Conservation (phyloP, 2,329 filamentous ascomycete genomes). For the Claviceps quebecensis region DNA sequence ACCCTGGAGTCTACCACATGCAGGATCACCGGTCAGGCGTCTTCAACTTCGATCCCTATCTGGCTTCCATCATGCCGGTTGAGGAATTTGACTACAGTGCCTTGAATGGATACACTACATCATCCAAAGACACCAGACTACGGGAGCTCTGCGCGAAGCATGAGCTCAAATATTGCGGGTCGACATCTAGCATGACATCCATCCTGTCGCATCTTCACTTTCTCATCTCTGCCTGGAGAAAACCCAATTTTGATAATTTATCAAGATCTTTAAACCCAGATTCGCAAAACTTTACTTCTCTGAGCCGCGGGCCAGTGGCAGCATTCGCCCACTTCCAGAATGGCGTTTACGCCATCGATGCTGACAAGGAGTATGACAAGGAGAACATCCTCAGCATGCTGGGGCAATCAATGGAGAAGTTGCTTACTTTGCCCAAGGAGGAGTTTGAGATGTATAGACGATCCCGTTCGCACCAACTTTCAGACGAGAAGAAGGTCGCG, state of each 20-base stretch:
- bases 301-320: constrained; percentile 60
- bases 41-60: constrained; percentile 94
- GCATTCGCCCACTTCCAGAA: constrained; percentile 73
- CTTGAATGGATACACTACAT: constrained; percentile 77
- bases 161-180: constrained; percentile 74
- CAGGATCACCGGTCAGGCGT: constrained; percentile 79
- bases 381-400: constrained; percentile 82
- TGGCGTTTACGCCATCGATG: constrained; percentile 85
- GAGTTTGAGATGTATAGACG: constrained; percentile 78
- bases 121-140: constrained; percentile 66
- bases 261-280: constrained; percentile 53
- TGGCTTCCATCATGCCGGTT: constrained; percentile 85
- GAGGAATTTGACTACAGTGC: constrained; percentile 84
- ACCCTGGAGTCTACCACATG: constrained; percentile 79
- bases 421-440: constrained; percentile 68
- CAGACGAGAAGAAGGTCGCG: constrained; percentile 54
- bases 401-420: constrained; percentile 92
- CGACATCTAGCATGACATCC: constrained; percentile 91
- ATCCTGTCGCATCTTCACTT: constrained; percentile 85
- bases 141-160: constrained; percentile 52
- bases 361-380: constrained; percentile 80
- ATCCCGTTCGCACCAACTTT: constrained; percentile 50
- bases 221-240: constrained; percentile 71
- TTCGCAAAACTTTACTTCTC: constrained; percentile 52
- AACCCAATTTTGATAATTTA: constrained; percentile 50